Evolutionary conservation across 495 filamentous ascomycete genomes (phyloP).

Genomic region (Neurospora discreta): DNA sequence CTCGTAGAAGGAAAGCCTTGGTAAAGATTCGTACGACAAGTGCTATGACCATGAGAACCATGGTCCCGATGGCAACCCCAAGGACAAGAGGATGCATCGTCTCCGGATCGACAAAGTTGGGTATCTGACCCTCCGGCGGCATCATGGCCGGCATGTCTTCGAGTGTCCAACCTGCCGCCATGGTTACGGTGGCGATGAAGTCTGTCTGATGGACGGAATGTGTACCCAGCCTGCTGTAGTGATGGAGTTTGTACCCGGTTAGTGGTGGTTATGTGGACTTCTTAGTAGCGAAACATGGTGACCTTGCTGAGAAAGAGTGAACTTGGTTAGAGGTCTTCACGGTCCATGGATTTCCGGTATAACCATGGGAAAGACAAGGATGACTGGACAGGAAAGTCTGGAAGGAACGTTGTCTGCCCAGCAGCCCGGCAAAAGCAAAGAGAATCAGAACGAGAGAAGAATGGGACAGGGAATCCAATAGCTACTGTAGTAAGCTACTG

Average conservation of each 20-base stretch:
- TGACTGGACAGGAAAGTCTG: background rate
- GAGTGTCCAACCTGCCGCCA: background rate
- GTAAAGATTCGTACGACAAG: slow-evolving; percentile 12
- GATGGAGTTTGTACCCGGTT: background rate
- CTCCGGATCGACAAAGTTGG: slow-evolving; percentile 15
- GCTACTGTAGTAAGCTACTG: background rate
- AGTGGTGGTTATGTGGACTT: background rate
- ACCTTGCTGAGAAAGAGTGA: background rate
- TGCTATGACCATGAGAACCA: slow-evolving; percentile 8
- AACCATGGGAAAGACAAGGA: background rate
- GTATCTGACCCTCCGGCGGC: slow-evolving; percentile 11
- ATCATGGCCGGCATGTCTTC: slow-evolving; percentile 12
- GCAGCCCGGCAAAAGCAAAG: background rate
- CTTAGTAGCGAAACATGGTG: background rate
- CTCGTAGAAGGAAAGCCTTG: slow-evolving; percentile 11
- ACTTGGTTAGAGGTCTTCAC: background rate
- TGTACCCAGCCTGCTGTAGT: background rate
- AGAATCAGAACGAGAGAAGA: background rate
- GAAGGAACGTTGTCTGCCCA: background rate
- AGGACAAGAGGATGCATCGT: slow-evolving; percentile 10
- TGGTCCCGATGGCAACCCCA: slow-evolving; percentile 10
- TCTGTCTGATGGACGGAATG: background rate
- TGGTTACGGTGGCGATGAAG: background rate
- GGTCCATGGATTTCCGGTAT: background rate
- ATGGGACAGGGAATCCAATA: background rate